phyloP scores from a whole-genome alignment of 352 stramenopile species.

The Globisporangium uncinulatum region DNA sequence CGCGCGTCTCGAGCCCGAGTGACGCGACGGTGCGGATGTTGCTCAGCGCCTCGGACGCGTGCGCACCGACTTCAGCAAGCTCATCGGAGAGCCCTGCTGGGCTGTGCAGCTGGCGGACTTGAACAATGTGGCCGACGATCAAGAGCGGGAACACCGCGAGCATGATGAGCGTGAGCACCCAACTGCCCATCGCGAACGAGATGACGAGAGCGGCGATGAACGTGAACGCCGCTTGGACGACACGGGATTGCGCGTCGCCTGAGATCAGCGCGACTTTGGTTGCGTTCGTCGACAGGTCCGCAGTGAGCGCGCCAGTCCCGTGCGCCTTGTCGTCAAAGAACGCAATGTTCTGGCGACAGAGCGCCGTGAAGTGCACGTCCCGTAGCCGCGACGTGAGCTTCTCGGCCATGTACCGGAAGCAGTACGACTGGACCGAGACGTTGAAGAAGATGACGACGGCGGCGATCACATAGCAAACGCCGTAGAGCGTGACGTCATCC shows the following conservation, averaged over 20 bases:
- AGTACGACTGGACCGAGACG: conserved; percentile 25
- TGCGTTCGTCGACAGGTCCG: conserved; percentile 41
- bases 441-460: conserved; percentile 20
- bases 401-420: conserved; percentile 33
- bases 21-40: conserved; percentile 33
- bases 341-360: conserved; percentile 38
- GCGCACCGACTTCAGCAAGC: conserved; percentile 25
- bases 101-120: conserved; percentile 17
- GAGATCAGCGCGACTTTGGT: conserved; percentile 28
- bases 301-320: conserved; percentile 36
- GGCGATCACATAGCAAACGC: conserved; percentile 24
- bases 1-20: conserved; percentile 28
- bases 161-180: conserved; percentile 12
- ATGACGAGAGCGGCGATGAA: conserved; percentile 12
- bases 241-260: conserved; percentile 27
- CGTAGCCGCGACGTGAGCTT: conserved; percentile 35
- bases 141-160: conserved; percentile 13
- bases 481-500: conserved; percentile 18
- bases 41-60: conserved; percentile 37
- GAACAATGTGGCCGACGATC: conserved; percentile 20
- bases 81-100: conserved; percentile 12
- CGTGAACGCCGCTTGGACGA: conserved; percentile 40
- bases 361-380: conserved; percentile 38
- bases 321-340: conserved; percentile 71
- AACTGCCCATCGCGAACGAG: conserved; percentile 13